These are phyloP conservation scores for Wickerhamiella nectarea DNA, from an alignment of 805 yeast species.

Conservation along the genomic window DNA sequence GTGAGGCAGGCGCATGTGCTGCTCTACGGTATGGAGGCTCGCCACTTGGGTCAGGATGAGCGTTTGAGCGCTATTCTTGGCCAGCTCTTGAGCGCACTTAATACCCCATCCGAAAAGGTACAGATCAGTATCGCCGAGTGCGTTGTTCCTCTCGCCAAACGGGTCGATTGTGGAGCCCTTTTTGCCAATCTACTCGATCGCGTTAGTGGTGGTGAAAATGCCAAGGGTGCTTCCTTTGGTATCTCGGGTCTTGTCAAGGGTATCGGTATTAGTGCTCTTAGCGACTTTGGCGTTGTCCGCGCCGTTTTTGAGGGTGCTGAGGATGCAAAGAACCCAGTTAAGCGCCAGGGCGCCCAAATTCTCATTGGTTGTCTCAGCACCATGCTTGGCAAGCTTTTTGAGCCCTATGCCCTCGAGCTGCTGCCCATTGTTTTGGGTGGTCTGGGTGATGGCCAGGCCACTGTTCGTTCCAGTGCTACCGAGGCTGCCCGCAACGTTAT, in stretches of 20 bases:
- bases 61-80: constrained; percentile 53
- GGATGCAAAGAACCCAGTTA: constrained; percentile 58
- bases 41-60: constrained; percentile 60
- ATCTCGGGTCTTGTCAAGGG: constrained; percentile 89
- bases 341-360: constrained; percentile 78
- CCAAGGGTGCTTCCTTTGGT: constrained; percentile 95
- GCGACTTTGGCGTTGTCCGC: constrained; percentile 65
- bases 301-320: constrained; percentile 71
- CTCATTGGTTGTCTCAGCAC: constrained; percentile 75
- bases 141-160: constrained; percentile 52
- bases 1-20: constrained; percentile 34
- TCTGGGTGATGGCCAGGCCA: constrained; percentile 72
- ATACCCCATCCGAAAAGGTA: constrained; percentile 80
- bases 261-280: constrained; percentile 63
- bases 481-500: constrained; percentile 76
- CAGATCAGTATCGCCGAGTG: constrained; percentile 80
- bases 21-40: constrained; percentile 81
- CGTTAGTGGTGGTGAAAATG: constrained; percentile 39
- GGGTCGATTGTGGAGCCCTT: constrained; percentile 35
- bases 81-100: constrained; percentile 58
- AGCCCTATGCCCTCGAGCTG: constrained; percentile 85
- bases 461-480: constrained; percentile 81
- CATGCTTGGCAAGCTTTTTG: constrained; percentile 63
- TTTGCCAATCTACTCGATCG: constrained; percentile 46
- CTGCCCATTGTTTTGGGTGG: constrained; percentile 68